Evolutionary conservation across 345 rosid species (phyloP).

Genomic region (Hypericum perforatum): DNA sequence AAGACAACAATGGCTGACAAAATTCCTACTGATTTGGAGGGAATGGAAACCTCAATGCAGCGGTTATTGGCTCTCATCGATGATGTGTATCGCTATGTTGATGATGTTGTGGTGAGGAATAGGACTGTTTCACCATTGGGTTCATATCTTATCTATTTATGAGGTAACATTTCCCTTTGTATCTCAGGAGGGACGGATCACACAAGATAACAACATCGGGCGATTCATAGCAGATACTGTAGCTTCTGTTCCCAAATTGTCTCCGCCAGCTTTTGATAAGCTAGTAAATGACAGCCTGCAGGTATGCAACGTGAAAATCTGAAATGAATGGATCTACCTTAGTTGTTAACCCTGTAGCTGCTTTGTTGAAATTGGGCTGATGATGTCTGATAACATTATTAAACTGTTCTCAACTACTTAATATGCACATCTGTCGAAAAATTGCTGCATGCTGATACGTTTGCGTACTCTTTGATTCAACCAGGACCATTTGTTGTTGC

Average conservation of each 20-base stretch:
- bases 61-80: conserved; percentile 55
- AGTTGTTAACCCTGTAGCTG: too few relatives aligned
- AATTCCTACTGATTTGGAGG: conserved; percentile 91
- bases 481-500: conserved; percentile 75
- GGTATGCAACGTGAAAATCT: conserved; percentile 29
- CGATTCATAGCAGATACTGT: conserved; percentile 60
- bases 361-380: too few relatives aligned
- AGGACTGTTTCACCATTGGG: not conserved
- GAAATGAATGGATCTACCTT: too few relatives aligned
- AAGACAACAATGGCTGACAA: conserved; percentile 65
- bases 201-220: conserved; percentile 70
- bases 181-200: conserved; percentile 56
- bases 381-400: not conserved
- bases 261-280: conserved; percentile 71
- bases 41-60: conserved; percentile 88
- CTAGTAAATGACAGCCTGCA: conserved; percentile 78
- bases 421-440: too few relatives aligned
- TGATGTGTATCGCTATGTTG: conserved; percentile 70
- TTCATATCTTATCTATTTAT: not conserved
- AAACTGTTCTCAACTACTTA: too few relatives aligned
- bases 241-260: conserved; percentile 59
- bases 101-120: conserved; percentile 68
- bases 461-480: conserved; percentile 3
- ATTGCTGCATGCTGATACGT: not conserved
- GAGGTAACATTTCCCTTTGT: not conserved